Percentiles rank a stretch among this genome's conserved stretches.
phyloP scores from a whole-genome alignment of 305 asterid species.

The Solanum hybrid region DNA sequence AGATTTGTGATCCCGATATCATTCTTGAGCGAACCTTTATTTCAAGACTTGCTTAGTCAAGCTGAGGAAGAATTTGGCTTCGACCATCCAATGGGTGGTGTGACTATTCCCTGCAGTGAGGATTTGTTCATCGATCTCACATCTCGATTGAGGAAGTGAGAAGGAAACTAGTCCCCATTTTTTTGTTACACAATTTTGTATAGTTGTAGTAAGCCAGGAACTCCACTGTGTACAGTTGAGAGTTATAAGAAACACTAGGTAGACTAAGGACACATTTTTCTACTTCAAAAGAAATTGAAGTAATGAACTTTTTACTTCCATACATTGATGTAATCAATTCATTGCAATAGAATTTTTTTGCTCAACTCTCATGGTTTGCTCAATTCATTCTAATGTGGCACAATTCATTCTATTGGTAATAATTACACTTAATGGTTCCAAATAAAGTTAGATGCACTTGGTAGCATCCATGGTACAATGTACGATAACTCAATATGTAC shows the following conservation, averaged over 20 bases:
- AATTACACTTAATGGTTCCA: background rate
- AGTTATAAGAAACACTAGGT: background rate
- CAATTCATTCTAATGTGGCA: background rate
- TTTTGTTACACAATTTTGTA: background rate
- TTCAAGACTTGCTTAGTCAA: slow-evolving; percentile 21
- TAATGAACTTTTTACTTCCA: background rate
- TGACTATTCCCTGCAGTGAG: slow-evolving; percentile 34
- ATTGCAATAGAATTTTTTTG: background rate
- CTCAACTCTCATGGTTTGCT: background rate
- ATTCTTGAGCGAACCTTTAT: slow-evolving; percentile 19
- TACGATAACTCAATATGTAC: background rate
- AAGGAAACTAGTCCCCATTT: background rate
- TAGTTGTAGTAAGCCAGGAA: background rate
- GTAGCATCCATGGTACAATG: background rate
- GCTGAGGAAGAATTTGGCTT: slow-evolving; percentile 4
- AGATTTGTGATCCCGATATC: slow-evolving; percentile 10
- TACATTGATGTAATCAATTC: background rate
- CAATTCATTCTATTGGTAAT: background rate
- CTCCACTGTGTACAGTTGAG: background rate
- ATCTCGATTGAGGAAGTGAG: background rate
- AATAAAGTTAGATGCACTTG: background rate
- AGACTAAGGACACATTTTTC: background rate
- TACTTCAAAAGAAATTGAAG: background rate
- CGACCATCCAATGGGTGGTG: slow-evolving; percentile 7
- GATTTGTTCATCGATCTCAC: background rate